phyloP scores from a whole-genome alignment of 768 basidiomycete genomes.

The Russula sp. region DNA sequence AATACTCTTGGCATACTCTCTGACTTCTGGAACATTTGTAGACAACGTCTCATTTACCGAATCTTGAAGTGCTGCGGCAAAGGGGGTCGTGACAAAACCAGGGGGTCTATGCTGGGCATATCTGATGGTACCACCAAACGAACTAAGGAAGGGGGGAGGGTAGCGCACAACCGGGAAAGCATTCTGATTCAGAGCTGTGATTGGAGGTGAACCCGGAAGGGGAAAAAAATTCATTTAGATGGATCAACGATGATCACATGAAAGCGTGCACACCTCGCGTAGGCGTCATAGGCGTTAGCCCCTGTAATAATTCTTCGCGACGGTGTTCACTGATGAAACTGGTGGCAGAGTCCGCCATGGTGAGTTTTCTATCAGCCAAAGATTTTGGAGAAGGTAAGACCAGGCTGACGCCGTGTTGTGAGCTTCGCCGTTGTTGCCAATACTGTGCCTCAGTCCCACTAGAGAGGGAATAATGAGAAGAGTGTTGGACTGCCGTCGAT shows the following conservation, averaged over 20 bases:
- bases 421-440: background rate
- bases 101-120: conserved; percentile 4
- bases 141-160: background rate
- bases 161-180: background rate
- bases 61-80: background rate
- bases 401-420: background rate
- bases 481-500: background rate
- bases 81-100: background rate
- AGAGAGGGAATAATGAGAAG: background rate
- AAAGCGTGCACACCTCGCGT: background rate
- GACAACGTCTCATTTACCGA: background rate
- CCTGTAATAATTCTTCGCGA: background rate
- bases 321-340: no score
- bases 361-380: background rate
- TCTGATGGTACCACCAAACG: background rate
- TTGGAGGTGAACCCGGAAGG: conserved; percentile 6
- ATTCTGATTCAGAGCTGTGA: background rate
- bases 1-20: background rate
- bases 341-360: background rate
- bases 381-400: no score
- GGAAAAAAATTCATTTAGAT: conserved; percentile 3
- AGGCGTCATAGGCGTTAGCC: background rate
- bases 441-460: background rate
- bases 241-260: background rate
- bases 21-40: background rate